Evolutionary conservation across 257 asterid species (phyloP).

Genomic region (Solanum ossicruentum): DNA sequence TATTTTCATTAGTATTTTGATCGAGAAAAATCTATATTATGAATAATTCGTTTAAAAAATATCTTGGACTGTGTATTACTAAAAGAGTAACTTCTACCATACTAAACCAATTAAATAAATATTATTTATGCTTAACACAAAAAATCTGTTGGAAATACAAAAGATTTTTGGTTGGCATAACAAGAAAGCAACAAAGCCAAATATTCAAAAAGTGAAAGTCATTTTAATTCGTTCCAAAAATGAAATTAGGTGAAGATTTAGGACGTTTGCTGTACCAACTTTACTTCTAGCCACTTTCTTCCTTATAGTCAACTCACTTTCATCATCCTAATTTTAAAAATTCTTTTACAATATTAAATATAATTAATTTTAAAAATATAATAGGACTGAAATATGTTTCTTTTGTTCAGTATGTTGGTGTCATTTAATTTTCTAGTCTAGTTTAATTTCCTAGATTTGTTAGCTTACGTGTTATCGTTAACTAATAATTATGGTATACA

Average conservation of each 20-base stretch:
- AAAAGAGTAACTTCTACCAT: neutral
- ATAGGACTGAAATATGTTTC: neutral
- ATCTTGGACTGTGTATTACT: neutral
- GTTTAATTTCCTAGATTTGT: neutral
- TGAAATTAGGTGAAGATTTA: slow-evolving; percentile 27
- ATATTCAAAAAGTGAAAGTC: neutral
- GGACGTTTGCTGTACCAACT: slow-evolving; percentile 67
- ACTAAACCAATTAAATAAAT: neutral
- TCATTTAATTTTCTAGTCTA: neutral
- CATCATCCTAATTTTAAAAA: neutral
- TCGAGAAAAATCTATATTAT: too few species aligned
- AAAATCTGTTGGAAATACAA: neutral
- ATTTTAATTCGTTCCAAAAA: neutral
- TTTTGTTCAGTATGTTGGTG: neutral
- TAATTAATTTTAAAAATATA: neutral
- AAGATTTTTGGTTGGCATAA: neutral
- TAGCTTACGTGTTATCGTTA: neutral
- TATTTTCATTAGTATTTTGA: too few species aligned
- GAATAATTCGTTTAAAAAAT: too few species aligned
- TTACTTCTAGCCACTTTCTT: slow-evolving; percentile 25
- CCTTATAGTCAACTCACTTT: slow-evolving; percentile 1
- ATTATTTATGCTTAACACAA: neutral
- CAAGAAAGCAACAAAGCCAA: neutral
- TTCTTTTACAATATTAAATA: neutral
- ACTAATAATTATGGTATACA: neutral